Evolutionary conservation across 2,329 filamentous ascomycete genomes (phyloP), one percentile per base, ranked within the genome.

Genomic region (Aphanoascus verrucosus): DNA sequence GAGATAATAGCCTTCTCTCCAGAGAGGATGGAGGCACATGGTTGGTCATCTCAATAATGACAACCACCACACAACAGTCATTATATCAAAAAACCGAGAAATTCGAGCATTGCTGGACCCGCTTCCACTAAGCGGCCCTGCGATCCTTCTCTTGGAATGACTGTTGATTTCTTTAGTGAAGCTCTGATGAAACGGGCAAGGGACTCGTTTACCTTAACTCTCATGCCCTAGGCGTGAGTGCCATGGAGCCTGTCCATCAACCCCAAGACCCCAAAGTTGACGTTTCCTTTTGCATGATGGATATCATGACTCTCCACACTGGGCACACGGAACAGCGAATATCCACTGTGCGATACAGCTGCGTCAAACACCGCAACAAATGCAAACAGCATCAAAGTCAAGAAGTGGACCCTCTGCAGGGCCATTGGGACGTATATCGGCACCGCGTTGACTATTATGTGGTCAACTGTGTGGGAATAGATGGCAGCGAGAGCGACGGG

Each of bases 201-300:
- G 23, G 23, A 28, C 23, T 28, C 23, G 23, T 28, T n/a, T 28
- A 28, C 23, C 23, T 28, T 2, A 2, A n/a, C 6, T 37, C 7
- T 50, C 47, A 15, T 34, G 31, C 7, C 38, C 41, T 53, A 46
- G 5, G 50, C 50, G 12, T 44, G 34, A 17, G 54, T 56, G 2
- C 54, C 54, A 54, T 56, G 54, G 28, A 56, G 19, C 41, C 54
- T 35, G 31, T 56, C 54, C 31, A 56, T 49, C 23, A 56, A 15
- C 12, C 54, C 54, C 34, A 56, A 9, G 15, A 52, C 51, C 5
- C 54, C 54, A 34, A 56, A 47, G 31, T 56, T 56, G 14, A 47
- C 34, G 23, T 56, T 56, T 5, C 49, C 43, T n/a, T 46, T 54
- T n/a, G 49, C 45, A 37, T 56, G 54, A 32, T 56, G 54, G 31